Evolutionary conservation across 2,329 filamentous ascomycete genomes (phyloP).

Genomic region (Fusarium ambrosium): DNA sequence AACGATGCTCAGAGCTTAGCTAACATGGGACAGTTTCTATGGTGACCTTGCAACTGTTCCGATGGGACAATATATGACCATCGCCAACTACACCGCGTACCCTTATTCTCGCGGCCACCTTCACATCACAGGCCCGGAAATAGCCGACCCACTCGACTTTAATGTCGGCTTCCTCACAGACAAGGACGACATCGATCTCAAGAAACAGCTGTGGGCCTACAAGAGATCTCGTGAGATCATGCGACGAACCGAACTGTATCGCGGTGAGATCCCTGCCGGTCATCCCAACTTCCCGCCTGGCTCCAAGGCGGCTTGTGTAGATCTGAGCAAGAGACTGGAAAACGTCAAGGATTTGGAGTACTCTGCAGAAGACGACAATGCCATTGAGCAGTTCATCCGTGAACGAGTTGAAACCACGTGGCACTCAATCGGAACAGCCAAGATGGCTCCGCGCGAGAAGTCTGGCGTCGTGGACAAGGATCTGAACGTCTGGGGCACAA

Average conservation of each 20-base stretch:
- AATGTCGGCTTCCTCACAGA: conserved; percentile 70
- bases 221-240: conserved; percentile 74
- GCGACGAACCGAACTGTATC: conserved; percentile 68
- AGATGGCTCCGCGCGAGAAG: conserved; percentile 58
- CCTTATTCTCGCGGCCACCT: conserved; percentile 70
- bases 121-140: conserved; percentile 65
- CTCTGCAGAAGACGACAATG: conserved; percentile 62
- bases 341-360: conserved; percentile 61
- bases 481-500: conserved; percentile 59
- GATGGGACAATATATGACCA: conserved; percentile 63
- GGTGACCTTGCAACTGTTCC: conserved; percentile 57
- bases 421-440: conserved; percentile 62
- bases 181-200: conserved; percentile 69
- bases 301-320: conserved; percentile 59
- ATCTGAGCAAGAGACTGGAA: conserved; percentile 56
- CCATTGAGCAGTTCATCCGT: conserved; percentile 61
- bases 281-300: conserved; percentile 61
- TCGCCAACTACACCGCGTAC: conserved; percentile 61
- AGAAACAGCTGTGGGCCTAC: conserved; percentile 74
- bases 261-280: conserved; percentile 58
- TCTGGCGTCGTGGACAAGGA: conserved; percentile 54
- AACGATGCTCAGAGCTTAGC: fast-evolving
- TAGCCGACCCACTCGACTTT: conserved; percentile 65
- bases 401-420: conserved; percentile 58
- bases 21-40: conserved; percentile 51